Conservation (phyloP, 176 grass and related monocot species). For the Aechmea fasciata region DNA sequence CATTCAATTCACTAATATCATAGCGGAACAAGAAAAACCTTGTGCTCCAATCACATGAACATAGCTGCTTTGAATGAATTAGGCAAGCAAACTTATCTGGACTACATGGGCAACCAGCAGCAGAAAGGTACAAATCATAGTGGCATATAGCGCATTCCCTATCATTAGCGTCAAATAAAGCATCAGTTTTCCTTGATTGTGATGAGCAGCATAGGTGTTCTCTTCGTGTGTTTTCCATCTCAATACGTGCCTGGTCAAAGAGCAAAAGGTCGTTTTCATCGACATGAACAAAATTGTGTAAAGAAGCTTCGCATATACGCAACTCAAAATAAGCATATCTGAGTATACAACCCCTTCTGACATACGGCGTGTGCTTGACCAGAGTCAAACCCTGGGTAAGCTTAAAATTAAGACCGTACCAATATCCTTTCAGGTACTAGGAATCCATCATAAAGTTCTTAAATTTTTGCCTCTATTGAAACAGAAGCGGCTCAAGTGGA, state of each 20-base stretch:
- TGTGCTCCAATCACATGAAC: conserved; percentile 52
- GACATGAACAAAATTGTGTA: conserved; percentile 1
- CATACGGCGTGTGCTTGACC: no score
- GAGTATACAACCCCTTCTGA: no score
- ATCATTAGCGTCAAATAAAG: conserved; percentile 56
- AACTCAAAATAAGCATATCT: no score
- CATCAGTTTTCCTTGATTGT: conserved; percentile 44
- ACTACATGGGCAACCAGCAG: conserved; percentile 62
- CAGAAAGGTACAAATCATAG: conserved; percentile 86
- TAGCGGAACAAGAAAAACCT: conserved; percentile 41
- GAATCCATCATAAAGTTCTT: no score
- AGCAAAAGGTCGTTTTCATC: conserved; percentile 28
- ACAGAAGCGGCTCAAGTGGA: no score
- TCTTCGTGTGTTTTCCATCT: conserved; percentile 32
- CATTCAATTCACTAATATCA: conserved; percentile 49
- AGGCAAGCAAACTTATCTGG: conserved; percentile 62
- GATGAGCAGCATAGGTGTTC: conserved; percentile 15
- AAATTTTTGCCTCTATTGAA: no score
- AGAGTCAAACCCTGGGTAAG: no score
- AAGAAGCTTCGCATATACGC: not conserved
- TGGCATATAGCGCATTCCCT: conserved; percentile 76
- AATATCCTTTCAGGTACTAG: no score
- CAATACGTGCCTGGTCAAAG: no score
- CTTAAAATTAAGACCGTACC: no score
- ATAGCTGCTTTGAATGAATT: conserved; percentile 55